Evolutionary conservation across 1,284 basidiomycete species (phyloP).

Genomic region (Rhodotorula mucilaginosa): DNA sequence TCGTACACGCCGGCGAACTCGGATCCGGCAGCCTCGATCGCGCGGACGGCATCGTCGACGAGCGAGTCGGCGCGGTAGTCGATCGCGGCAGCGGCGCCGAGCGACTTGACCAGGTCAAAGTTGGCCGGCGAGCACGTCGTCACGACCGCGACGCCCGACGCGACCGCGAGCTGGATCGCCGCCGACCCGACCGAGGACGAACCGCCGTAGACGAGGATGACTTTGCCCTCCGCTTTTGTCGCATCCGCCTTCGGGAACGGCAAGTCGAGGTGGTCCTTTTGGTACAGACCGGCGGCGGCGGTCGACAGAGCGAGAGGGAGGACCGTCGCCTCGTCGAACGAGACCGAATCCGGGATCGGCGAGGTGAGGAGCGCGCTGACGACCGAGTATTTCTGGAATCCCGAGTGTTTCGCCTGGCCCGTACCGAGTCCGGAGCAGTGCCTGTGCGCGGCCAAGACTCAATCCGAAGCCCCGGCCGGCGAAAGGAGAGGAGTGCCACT

Average conservation of each 20-base stretch:
- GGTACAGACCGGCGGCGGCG: conserved; percentile 39
- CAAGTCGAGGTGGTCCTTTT: conserved; percentile 38
- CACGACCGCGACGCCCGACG: conserved; percentile 33
- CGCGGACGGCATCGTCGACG: conserved; percentile 26
- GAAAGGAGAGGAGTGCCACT: not conserved
- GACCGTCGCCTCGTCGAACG: conserved; percentile 19
- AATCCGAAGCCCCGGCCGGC: not conserved
- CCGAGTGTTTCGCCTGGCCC: conserved; percentile 18
- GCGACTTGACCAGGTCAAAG: conserved; percentile 33
- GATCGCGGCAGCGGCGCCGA: conserved; percentile 36
- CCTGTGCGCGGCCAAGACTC: conserved; percentile 1
- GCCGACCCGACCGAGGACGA: conserved; percentile 46
- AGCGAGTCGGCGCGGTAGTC: conserved; percentile 34
- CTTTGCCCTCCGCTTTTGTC: conserved; percentile 23
- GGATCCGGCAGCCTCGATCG: conserved; percentile 7
- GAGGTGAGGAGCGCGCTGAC: conserved; percentile 10
- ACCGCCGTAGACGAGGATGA: conserved; percentile 47
- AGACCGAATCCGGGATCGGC: conserved; percentile 15
- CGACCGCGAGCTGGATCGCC: conserved; percentile 45
- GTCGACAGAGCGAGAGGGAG: conserved; percentile 29
- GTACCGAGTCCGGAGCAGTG: conserved; percentile 20
- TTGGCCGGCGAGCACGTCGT: conserved; percentile 39
- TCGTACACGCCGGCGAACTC: conserved; percentile 35
- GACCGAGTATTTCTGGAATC: conserved; percentile 35
- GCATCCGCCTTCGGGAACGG: conserved; percentile 34